Base-by-base conservation (phyloP, 78 protist species). In the Mantamonas sphyraenae region DNA sequence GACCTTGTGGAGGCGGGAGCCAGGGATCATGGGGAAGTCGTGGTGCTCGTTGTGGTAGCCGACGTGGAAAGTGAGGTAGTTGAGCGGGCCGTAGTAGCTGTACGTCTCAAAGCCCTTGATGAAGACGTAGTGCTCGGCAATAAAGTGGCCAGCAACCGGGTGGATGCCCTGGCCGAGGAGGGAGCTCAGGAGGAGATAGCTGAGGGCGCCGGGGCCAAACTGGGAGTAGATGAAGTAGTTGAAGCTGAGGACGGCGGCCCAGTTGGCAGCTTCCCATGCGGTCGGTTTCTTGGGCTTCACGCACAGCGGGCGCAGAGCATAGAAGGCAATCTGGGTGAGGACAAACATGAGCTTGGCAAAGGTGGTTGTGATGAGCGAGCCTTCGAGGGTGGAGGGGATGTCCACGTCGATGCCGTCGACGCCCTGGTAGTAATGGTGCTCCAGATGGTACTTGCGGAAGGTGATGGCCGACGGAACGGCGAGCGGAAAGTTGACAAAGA, bases 11-110 rank as follows among this genome's bases (percentile, higher is more conserved):
- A 81, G 80, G 17, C 38, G 20, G 34, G 57, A 19, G 45, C 69
- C n/a, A 43, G 93, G 89, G 26, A 91, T 78, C 55, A 66, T 35
- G n/a, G 89, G 91, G 69, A 91, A 84, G 78, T 91, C 96, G 70
- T 91, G 96, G 79, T 91, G 96, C 76, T 89, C 96, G 51, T 87
- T 88, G 85, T 91, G 96, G 69, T 89, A 89, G 20, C 96, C 96
- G 37, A 91, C 87, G 73, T 90, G 87, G 77, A 82, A 86, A 24
- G 76, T 77, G 53, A 89, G 9, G 3, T 24, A 40, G 73, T 89
- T 89, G 24, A 75, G 68, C 45, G 63, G 16, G 42, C 96, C 96
- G 76, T 89, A 89, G 77, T 90, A 89, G 26, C 91, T 84, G 72
- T 88, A 91, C 39, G 96, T 91, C 82, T 91, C 96, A 42, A 74